Base-by-base conservation (phyloP, 2,329 filamentous ascomycete genomes). In the Mollisia scopiformis region DNA sequence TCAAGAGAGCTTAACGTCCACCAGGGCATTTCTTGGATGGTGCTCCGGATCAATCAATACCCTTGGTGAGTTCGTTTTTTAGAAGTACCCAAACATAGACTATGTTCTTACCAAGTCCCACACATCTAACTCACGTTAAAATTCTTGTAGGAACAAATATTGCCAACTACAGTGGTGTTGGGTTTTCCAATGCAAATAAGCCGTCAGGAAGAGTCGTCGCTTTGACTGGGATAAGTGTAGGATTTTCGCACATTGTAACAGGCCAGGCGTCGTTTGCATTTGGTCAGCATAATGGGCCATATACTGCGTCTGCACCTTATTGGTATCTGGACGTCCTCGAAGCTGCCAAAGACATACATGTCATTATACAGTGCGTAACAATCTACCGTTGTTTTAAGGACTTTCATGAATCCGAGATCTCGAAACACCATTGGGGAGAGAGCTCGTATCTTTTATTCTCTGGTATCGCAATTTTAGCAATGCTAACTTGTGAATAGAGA, bases 21-120 rank as follows among this genome's bases (percentile, higher is more conserved):
- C 50, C 2, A 53, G 49, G 11, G 35, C 57, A 16, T 54, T 59
- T 54, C 33, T 59, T 46, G 57, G 57, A 25, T 59, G 57, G 57
- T 39, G 31, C n/a, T 13, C 31, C 14, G 28, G 50, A 3, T 21
- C 54, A 23, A 35, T 23, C 13, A 53, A 53, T 23, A 41, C 10
- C 37, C 39, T 57, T n/a, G 47, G 55, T 53, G 39, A 37, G 50
- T 53, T 6, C 30, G 30, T n/a, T n/a, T n/a, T n/a, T n/a, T 35
- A 35, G 7, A 3, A 39, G 8, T 8, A 39, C 37, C 37, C 37
- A 8, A 8, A 39, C 37, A 39, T 39, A 3, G 19, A 46, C 8
- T 21, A 25, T 14, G 10, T 25, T 21, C 6, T 8, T 3, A 35
- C 11, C 16, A 10, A n/a, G 30, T 3, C 30, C 39, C 16, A 25